Percentiles rank a stretch among this genome's conserved stretches.
Evolutionary conservation across 148 eudicot genomes (phyloP).

Genomic region (Silene uniflora): DNA sequence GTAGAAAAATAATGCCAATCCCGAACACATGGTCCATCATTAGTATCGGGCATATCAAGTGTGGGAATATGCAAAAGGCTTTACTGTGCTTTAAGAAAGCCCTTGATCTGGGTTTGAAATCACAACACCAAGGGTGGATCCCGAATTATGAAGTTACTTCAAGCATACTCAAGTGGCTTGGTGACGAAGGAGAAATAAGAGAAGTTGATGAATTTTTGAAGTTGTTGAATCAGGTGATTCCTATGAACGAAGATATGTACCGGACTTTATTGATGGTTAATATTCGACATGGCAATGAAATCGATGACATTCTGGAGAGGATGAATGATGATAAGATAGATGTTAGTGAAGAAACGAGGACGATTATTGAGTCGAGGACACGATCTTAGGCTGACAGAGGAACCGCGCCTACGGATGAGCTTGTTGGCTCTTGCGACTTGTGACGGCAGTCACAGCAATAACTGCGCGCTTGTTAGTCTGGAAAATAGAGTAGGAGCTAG

Average conservation of each 20-base stretch:
- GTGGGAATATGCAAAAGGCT: slow-evolving; percentile 34
- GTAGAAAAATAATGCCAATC: slow-evolving; percentile 32
- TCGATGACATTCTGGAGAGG: slow-evolving; percentile 27
- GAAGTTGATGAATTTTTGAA: slow-evolving; percentile 41
- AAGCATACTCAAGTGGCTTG: slow-evolving; percentile 42
- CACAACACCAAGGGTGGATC: slow-evolving; percentile 36
- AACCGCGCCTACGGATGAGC: background rate
- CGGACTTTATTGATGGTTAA: slow-evolving; percentile 26
- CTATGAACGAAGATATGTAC: slow-evolving; percentile 25
- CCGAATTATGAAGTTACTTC: slow-evolving; percentile 32
- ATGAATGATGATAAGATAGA: slow-evolving; percentile 32
- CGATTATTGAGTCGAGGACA: slow-evolving; percentile 12
- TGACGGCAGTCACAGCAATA: too few relatives aligned
- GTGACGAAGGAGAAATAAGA: slow-evolving; percentile 30
- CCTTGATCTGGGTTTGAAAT: slow-evolving; percentile 24
- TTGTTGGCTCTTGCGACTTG: too few relatives aligned
- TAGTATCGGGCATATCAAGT: slow-evolving; percentile 35
- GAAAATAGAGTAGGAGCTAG: too few relatives aligned
- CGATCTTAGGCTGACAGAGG: background rate
- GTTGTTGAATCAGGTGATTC: slow-evolving; percentile 27
- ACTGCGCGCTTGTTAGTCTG: too few relatives aligned
- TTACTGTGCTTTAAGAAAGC: slow-evolving; percentile 42
- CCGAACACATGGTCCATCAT: slow-evolving; percentile 50
- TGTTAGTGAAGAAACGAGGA: slow-evolving; percentile 25
- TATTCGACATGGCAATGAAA: slow-evolving; percentile 23